phyloP scores from a whole-genome alignment of 495 filamentous ascomycete species.

The Monascus purpureus region DNA sequence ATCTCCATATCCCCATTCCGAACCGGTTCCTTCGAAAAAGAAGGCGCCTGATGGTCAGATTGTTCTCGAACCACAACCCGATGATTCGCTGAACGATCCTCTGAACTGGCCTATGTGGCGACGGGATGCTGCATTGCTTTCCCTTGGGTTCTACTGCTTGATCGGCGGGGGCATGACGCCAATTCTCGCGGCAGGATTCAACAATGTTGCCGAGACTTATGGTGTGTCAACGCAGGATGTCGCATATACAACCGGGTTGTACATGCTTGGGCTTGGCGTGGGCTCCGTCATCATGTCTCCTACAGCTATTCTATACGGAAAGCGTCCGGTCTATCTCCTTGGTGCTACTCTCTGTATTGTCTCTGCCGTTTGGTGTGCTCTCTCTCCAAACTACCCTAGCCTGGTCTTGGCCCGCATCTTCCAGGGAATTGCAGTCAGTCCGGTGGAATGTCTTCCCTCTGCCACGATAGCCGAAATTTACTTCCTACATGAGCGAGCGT shows the following conservation, averaged over 20 bases:
- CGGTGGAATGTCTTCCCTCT: constrained; percentile 88
- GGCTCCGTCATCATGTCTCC: constrained; percentile 76
- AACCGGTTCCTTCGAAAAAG: constrained; percentile 44
- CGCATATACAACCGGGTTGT: constrained; percentile 82
- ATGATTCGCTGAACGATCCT: constrained; percentile 81
- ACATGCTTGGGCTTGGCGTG: constrained; percentile 87
- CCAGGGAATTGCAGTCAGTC: constrained; percentile 75
- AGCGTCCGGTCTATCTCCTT: constrained; percentile 80
- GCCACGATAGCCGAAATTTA: constrained; percentile 95
- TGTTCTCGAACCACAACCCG: constrained; percentile 84
- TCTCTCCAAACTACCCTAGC: constrained; percentile 65
- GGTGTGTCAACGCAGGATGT: constrained; percentile 58
- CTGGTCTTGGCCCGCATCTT: constrained; percentile 73
- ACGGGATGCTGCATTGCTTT: constrained; percentile 67
- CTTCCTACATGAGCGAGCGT: constrained; percentile 89
- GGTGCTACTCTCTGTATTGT: constrained; percentile 62
- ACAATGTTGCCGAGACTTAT: constrained; percentile 60
- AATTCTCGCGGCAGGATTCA: constrained; percentile 81
- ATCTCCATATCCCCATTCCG: constrained; percentile 35
- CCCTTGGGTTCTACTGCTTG: constrained; percentile 82
- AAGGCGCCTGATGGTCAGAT: constrained; percentile 70
- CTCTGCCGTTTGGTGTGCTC: constrained; percentile 76
- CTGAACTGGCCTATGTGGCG: constrained; percentile 85
- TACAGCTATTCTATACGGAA: constrained; percentile 83
- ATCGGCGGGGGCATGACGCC: constrained; percentile 90